Base-by-base conservation (phyloP, 2,329 filamentous ascomycete species). In the Colletotrichum eleusines region DNA sequence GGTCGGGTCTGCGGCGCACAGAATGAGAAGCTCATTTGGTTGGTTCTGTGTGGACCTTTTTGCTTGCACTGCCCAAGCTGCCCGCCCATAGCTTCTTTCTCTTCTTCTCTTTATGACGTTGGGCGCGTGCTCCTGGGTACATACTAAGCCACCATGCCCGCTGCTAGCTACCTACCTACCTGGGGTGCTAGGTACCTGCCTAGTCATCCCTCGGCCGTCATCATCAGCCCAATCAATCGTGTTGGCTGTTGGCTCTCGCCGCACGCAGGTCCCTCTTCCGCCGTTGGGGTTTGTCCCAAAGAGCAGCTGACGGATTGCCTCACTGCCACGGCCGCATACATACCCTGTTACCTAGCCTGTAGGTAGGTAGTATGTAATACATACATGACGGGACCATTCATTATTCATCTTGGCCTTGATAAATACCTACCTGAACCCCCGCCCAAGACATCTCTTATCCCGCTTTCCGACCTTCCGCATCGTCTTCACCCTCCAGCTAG, bases 81-180 rank as follows among this genome's bases (percentile, higher is more conserved):
- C n/a, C n/a, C 58, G 68, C 68, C 68, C 46, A 71, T 51, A 63
- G 57, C 23, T 31, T 63, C 35, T 54, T 26, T 35, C 31, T 33
- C 31, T 33, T 33, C 31, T 7, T 7, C 31, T 55, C 23, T 33
- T 42, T 48, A 71, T 71, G 69, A 71, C 64, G 64, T 71, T 63
- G 20, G 63, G 67, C 63, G 63, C 63, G 55, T 67, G 63, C 57
- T 44, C 67, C 67, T 48, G n/a, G n/a, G n/a, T n/a, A n/a, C n/a
- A n/a, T n/a, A 68, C 69, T 68, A 68, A 71, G 69, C 69, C 67
- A 67, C 67, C 51, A 55, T 55, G 23, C 58, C 9, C 57, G 9
- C 28, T 38, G 31, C 44, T 50, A 50, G 35, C 23, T n/a, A n/a
- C n/a, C n/a, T n/a, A n/a, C n/a, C n/a, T n/a, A n/a, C n/a, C n/a